Conservation (phyloP, 2,329 filamentous ascomycete genomes). For the Neofusicoccum ribis region DNA sequence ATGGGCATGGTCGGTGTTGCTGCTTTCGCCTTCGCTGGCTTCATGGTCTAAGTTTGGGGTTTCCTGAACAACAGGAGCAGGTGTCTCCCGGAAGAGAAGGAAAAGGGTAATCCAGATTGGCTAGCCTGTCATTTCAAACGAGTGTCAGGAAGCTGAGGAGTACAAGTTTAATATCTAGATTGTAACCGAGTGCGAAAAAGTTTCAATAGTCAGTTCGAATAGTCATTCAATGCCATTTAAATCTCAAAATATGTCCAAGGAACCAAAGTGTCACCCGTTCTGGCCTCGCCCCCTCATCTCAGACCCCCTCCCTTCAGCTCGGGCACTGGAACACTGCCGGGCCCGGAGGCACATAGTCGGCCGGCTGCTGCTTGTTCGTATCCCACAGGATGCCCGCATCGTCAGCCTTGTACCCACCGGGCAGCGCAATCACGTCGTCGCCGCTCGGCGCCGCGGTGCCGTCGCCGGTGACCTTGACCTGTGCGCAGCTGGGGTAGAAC, state of each 20-base stretch:
- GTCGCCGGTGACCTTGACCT: conserved; percentile 29
- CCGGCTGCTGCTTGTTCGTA: conserved; percentile 2
- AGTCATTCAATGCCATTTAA: no score
- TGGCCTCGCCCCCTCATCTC: no score
- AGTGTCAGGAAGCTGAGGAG: no score
- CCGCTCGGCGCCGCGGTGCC: background rate
- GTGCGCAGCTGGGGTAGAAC: conserved; percentile 47
- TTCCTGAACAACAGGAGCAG: no score
- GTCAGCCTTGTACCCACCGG: background rate
- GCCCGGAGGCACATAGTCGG: background rate
- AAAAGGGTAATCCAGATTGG: no score
- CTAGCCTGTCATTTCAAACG: no score
- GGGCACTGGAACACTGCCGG: conserved; percentile 9
- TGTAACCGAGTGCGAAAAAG: no score
- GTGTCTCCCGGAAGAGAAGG: no score
- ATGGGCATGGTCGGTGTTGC: background rate
- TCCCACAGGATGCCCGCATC: background rate
- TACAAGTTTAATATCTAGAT: no score
- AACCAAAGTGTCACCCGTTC: background rate
- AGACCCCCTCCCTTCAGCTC: background rate
- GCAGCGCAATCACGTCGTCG: background rate
- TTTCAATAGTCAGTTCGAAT: no score
- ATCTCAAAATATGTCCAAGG: background rate
- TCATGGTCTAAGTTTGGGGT: background rate
- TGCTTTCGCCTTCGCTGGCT: background rate